Evolutionary conservation across 2,329 filamentous ascomycete species (phyloP).

Genomic region (Fusarium armeniacum): DNA sequence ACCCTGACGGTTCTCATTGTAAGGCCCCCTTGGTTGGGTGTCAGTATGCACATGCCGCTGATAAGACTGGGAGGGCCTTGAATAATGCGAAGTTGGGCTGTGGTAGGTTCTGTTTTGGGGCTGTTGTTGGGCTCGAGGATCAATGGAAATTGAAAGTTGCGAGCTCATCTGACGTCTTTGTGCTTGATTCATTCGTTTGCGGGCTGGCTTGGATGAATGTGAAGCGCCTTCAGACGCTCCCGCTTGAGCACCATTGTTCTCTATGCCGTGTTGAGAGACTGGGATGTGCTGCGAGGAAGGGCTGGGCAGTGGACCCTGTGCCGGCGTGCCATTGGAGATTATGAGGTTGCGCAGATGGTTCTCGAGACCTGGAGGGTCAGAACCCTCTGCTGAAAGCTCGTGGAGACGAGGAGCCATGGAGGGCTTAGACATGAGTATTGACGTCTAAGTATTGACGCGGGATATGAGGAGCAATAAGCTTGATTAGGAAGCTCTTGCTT

Average conservation of each 20-base stretch:
- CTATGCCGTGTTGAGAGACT: conserved; percentile 2
- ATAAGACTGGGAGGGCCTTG: conserved; percentile 44
- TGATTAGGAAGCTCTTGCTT: not conserved
- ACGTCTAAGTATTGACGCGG: not conserved
- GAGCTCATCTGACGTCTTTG: conserved; percentile 74
- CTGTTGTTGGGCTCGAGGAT: conserved; percentile 55
- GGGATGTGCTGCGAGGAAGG: conserved; percentile 12
- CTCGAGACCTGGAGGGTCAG: conserved; percentile 60
- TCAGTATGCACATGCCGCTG: conserved; percentile 46
- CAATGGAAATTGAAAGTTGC: conserved; percentile 69
- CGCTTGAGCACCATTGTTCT: not conserved
- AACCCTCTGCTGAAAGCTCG: conserved; percentile 11
- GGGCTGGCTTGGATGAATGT: conserved; percentile 51
- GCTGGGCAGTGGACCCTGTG: conserved; percentile 21
- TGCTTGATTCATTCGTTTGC: conserved; percentile 72
- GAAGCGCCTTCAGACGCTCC: conserved; percentile 19
- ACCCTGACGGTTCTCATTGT: conserved; percentile 34
- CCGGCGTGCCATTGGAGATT: conserved; percentile 62
- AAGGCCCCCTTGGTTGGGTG: conserved; percentile 37
- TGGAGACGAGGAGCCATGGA: conserved; percentile 28
- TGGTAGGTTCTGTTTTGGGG: conserved; percentile 51
- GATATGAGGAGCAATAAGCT: not conserved
- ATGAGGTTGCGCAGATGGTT: conserved; percentile 72
- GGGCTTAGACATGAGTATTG: not conserved
- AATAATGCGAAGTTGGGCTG: conserved; percentile 50